Conservation (phyloP, 495 filamentous ascomycete genomes). For the Hypoxylon trugodes region DNA sequence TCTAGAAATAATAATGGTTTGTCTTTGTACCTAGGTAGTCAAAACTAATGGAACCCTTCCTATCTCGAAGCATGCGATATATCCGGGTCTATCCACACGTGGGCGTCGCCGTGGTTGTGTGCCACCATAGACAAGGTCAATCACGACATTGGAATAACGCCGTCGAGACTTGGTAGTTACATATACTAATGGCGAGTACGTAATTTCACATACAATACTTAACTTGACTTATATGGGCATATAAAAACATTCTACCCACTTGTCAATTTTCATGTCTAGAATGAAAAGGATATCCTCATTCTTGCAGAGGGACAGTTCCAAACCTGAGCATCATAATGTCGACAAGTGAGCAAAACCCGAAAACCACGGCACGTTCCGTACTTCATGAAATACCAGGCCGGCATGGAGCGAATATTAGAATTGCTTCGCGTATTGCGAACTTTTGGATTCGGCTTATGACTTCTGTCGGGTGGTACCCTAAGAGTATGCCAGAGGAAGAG, state of each 20-base stretch:
- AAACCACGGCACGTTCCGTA: background rate
- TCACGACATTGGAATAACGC: conserved; percentile 20
- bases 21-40: background rate
- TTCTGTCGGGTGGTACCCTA: conserved; percentile 43
- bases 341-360: background rate
- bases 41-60: background rate
- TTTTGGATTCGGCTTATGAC: conserved; percentile 44
- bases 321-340: background rate
- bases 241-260: background rate
- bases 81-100: background rate
- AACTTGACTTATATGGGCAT: background rate
- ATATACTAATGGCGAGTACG: too few species aligned
- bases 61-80: background rate
- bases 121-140: conserved; percentile 17
- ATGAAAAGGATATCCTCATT: background rate
- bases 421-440: background rate
- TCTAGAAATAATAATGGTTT: too few species aligned
- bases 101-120: conserved; percentile 3
- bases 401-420: background rate
- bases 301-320: background rate
- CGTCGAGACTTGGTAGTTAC: too few species aligned
- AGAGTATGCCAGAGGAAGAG: conserved; percentile 40
- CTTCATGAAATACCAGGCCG: background rate
- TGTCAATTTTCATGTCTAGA: background rate
- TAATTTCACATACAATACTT: background rate